Percentiles rank a stretch among this genome's conserved stretches.
Evolutionary conservation across 78 protist genomes (phyloP).

Genomic region (Dictyostelium citrinum): DNA sequence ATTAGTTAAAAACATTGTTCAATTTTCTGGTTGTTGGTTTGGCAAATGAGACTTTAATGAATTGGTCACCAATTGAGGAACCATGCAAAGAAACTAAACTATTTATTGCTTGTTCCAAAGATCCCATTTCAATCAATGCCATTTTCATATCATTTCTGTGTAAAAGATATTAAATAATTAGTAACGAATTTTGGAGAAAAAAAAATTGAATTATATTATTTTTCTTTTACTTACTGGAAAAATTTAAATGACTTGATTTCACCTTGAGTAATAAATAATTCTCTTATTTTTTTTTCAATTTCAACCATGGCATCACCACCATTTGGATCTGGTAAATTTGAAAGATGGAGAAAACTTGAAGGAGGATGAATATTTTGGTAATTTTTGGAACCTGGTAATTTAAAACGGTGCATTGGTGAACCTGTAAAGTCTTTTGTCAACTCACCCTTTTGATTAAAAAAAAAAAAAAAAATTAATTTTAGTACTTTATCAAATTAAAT

Average conservation of each 20-base stretch:
- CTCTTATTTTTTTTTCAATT: constrained; percentile 26
- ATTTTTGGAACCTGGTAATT: constrained; percentile 78
- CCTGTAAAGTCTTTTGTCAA: constrained; percentile 71
- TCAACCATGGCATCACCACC: background rate
- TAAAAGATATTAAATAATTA: background rate
- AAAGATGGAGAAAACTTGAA: constrained; percentile 60
- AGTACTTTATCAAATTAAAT: background rate
- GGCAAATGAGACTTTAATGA: constrained; percentile 64
- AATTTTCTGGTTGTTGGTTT: constrained; percentile 32
- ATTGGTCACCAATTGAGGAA: constrained; percentile 11
- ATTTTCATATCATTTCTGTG: constrained; percentile 52
- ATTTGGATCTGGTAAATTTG: constrained; percentile 59
- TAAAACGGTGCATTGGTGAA: constrained; percentile 71
- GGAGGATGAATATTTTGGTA: constrained; percentile 82
- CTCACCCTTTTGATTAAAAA: constrained; percentile 20
- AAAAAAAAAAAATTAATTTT: too few relatives aligned
- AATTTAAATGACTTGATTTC: constrained; percentile 48
- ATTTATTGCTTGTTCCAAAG: constrained; percentile 49
- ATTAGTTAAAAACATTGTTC: background rate
- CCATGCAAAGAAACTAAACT: constrained; percentile 75
- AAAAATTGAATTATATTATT: background rate
- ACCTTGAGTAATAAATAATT: constrained; percentile 31
- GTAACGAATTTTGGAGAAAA: background rate
- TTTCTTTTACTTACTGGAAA: constrained; percentile 36
- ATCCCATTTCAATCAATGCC: constrained; percentile 74